Conservation (phyloP, 2,329 filamentous ascomycete genomes). For the Didymella keratinophila region DNA sequence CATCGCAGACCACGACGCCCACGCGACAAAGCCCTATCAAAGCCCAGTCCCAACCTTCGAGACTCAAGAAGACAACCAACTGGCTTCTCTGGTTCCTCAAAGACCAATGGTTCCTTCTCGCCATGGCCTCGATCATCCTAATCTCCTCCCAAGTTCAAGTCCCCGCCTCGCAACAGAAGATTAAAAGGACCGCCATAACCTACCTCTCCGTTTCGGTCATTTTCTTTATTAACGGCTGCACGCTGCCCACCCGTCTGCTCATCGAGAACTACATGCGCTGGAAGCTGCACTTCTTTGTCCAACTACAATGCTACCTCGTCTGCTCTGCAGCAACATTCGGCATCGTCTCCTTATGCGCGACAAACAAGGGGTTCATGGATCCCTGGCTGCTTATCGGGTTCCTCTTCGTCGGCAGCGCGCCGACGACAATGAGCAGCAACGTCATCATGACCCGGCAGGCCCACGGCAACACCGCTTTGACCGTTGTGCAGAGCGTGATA, state of each 20-base stretch:
- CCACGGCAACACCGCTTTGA: slow-evolving; percentile 64
- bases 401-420: slow-evolving; percentile 71
- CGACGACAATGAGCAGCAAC: slow-evolving; percentile 76
- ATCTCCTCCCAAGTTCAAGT: slow-evolving; percentile 65
- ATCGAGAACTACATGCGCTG: slow-evolving; percentile 69
- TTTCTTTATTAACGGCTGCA: slow-evolving; percentile 75
- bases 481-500: slow-evolving; percentile 70
- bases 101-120: slow-evolving; percentile 72
- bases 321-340: slow-evolving; percentile 69
- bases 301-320: slow-evolving; percentile 71
- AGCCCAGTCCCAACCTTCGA: not conserved
- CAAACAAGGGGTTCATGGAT: slow-evolving; percentile 63
- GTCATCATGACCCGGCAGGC: slow-evolving; percentile 76
- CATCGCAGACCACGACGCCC: not conserved
- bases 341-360: slow-evolving; percentile 61
- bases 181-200: slow-evolving; percentile 62
- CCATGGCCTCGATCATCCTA: slow-evolving; percentile 62
- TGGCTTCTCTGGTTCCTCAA: slow-evolving; percentile 52
- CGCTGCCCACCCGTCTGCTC: slow-evolving; percentile 69
- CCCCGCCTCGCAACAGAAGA: slow-evolving; percentile 61
- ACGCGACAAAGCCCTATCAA: not conserved
- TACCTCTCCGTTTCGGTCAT: slow-evolving; percentile 75
- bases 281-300: slow-evolving; percentile 72
- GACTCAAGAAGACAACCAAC: slow-evolving; percentile 15
- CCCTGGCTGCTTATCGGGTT: slow-evolving; percentile 72